Base-by-base conservation (phyloP, 257 asterid genomes). In the Solanum lycopersicoides region DNA sequence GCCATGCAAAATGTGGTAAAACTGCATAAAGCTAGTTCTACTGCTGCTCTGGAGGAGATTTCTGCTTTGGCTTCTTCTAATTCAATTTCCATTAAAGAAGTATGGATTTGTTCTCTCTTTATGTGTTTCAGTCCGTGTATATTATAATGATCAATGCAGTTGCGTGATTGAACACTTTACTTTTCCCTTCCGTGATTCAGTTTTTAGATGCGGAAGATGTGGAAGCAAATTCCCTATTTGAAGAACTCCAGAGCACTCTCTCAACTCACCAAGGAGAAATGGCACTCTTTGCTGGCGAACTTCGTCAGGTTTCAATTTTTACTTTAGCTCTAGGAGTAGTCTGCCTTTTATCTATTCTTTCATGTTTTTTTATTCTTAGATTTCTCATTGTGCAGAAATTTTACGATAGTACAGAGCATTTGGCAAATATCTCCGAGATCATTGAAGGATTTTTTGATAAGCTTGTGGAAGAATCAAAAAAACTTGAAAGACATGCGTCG, bases 1-100 rank as follows among this genome's bases (percentile, higher is more conserved):
- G 96, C 95, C 74, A 84, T 95, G 88, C 97, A 94, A 89, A 92
- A 94, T 91, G 94, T 95, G 86, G 96, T 91, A 88, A 90, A 93
- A 86, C 90, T 95, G 89, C 96, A 96, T 87, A 95, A 95, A 89
- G 93, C 95, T 75, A 90, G 91, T 88, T 91, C 89, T 32, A 92
- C 92, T 92, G 94, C 96, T 86, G 93, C 93, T 84, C 89, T 93
- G 89, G 98, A 94, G 87, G 98, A 95, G 85, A 85, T 96, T 72
- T 92, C 95, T 59, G 88, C 92, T 89, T 88, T 89, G 93, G 92
- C 94, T 59, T 89, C 93, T 86, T 90, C 93, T 60, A 89, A 90
- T 89, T 91, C 95, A 12, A 90, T 82, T 42, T 91, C 94, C 89
- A 85, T 86, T 83, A 94, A 91, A 86, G 95, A 94, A 87, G 98